phyloP scores from a whole-genome alignment of 2,329 filamentous ascomycete species.

The Fonsecaea pedrosoi region DNA sequence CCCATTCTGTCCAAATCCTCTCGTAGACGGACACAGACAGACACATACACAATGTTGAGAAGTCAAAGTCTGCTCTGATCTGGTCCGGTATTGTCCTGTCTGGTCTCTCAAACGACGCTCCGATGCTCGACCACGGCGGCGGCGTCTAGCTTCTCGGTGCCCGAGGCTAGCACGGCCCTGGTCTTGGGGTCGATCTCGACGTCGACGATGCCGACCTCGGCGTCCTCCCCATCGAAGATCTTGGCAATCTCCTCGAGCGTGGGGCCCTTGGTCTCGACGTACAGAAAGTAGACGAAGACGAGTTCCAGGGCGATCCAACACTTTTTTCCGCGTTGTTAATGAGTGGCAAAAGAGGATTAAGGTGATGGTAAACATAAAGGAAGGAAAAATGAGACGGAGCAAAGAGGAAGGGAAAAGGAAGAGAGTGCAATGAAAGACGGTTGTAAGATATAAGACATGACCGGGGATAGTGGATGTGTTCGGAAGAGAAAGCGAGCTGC shows the following conservation, averaged over 20 bases:
- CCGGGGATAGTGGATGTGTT: too few species aligned
- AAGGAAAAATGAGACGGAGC: not conserved
- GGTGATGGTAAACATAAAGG: not conserved
- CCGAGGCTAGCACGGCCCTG: conserved; percentile 33
- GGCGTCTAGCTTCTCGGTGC: conserved; percentile 23
- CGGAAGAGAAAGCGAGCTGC: not conserved
- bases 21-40: too few species aligned
- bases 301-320: conserved; percentile 48
- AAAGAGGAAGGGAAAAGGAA: too few species aligned
- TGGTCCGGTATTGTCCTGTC: too few species aligned
- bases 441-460: not conserved
- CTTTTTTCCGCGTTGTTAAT: not conserved
- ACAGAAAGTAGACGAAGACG: conserved; percentile 60
- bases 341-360: too few species aligned
- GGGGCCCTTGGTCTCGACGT: conserved; percentile 66
- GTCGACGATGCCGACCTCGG: conserved; percentile 61
- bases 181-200: conserved; percentile 50
- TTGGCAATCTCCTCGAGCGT: conserved; percentile 73
- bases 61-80: too few species aligned
- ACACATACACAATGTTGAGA: too few species aligned
- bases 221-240: conserved; percentile 72
- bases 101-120: conserved; percentile 6
- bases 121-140: conserved; percentile 31
- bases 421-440: not conserved
- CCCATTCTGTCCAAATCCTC: too few species aligned